Base-by-base conservation (phyloP, 345 rosid genomes). In the Euphorbia pulcherrima region DNA sequence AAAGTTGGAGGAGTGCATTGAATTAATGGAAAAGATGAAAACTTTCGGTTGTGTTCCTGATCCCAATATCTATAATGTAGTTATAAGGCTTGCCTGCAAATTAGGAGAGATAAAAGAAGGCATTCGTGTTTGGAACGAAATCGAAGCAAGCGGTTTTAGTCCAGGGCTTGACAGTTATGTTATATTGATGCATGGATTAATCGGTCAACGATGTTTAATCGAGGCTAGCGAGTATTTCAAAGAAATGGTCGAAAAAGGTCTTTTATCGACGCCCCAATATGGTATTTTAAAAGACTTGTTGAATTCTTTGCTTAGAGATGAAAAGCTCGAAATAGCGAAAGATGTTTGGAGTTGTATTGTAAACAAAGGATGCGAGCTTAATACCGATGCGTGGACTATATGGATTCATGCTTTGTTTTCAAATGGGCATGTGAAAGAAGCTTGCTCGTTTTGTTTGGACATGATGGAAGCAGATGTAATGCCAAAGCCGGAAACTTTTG, bases 381-480 rank as follows among this genome's bases (percentile, higher is more conserved):
- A 85, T 73, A 84, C 81, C 72, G 77, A 69, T 77, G 81, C 84
- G 0, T 94, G 97, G 97, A 94, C 92, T 52, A 89, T 94, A 56
- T 94, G 99, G 97, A 86, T 94, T 68, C 99, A 94, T 57, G 86
- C 90, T 11, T 79, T 94, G 74, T 89, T 89, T 82, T 81, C 95
- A 24, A 89, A 78, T 61, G 90, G 95, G 58, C 84, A 85, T 73
- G 91, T 86, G 68, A 91, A 91, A 73, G 95, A 86, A 72, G 99
- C 99, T 1, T 91, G 99, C 73, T 75, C 76, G 0, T 89, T 84
- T 83, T 89, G 96, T 76, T 56, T 94, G 77, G 97, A 94, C 65
- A 94, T 94, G 99, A 83, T 89, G 87, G 99, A 91, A 56, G 82
- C 84, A 54, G 92, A 88, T 63, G 20, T 87, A 1, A 94, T 94